phyloP scores from a whole-genome alignment of 805 yeast species.

The Lachancea thermotolerans region DNA sequence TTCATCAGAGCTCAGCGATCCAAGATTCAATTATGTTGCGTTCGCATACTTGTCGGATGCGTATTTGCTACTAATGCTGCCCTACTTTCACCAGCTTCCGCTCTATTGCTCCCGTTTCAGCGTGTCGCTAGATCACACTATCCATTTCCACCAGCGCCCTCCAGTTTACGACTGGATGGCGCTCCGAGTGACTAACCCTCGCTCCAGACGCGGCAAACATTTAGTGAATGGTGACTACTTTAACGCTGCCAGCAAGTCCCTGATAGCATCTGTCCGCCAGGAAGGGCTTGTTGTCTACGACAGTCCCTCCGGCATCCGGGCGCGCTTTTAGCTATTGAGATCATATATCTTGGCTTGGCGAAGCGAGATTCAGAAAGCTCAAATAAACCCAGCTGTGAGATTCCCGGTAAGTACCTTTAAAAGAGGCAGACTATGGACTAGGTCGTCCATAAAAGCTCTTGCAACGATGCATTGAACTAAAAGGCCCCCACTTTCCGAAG shows the following conservation, averaged over 20 bases:
- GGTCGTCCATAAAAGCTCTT: too few relatives aligned
- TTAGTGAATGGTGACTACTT: slow-evolving; percentile 54
- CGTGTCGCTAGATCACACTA: slow-evolving; percentile 59
- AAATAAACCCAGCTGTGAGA: too few relatives aligned
- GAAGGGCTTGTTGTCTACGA: slow-evolving; percentile 45
- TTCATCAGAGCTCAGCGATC: slow-evolving; percentile 17
- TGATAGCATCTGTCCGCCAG: slow-evolving; percentile 57
- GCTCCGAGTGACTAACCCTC: slow-evolving; percentile 41
- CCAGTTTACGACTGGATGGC: slow-evolving; percentile 46
- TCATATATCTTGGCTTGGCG: too few relatives aligned
- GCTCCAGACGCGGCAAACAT: slow-evolving; percentile 47
- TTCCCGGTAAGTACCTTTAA: too few relatives aligned
- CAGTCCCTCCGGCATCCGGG: slow-evolving; percentile 14
- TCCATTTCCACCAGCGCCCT: slow-evolving; percentile 51
- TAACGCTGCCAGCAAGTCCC: slow-evolving; percentile 38
- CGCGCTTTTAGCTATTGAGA: slow-evolving; percentile 12
- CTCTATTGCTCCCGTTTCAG: slow-evolving; percentile 43
- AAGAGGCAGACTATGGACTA: too few relatives aligned
- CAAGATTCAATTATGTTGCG: slow-evolving; percentile 45
- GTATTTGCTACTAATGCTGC: slow-evolving; percentile 44
- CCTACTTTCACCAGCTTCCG: slow-evolving; percentile 43
- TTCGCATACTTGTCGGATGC: slow-evolving; percentile 56
- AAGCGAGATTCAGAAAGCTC: too few relatives aligned
- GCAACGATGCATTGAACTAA: too few relatives aligned
- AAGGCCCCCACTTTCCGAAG: too few relatives aligned